Conservation (phyloP, 441 rosid genomes). For the Raphanus hybrid region DNA sequence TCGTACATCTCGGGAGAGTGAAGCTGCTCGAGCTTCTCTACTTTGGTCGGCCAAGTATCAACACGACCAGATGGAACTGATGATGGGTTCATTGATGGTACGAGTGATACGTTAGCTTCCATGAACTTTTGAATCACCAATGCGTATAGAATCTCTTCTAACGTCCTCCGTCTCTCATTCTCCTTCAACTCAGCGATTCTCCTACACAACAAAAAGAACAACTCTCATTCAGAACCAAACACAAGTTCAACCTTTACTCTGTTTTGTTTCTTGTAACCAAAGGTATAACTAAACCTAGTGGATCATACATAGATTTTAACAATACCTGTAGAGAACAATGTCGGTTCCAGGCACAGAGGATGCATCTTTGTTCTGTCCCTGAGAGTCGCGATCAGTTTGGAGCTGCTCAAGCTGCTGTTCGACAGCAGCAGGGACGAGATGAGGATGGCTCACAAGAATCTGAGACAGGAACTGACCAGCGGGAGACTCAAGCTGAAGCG, state of each 20-base stretch:
- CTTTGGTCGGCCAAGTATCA: too few relatives aligned
- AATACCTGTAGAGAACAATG: too few relatives aligned
- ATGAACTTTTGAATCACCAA: conserved; percentile 88
- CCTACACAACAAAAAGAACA: conserved; percentile 56
- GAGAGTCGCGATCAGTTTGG: too few relatives aligned
- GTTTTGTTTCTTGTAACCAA: not conserved
- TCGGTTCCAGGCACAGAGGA: too few relatives aligned
- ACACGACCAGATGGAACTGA: too few relatives aligned
- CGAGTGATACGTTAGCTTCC: conserved; percentile 44
- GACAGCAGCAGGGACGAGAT: conserved; percentile 47
- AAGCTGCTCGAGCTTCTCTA: conserved; percentile 64
- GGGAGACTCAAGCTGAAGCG: conserved; percentile 70
- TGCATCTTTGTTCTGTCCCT: too few relatives aligned
- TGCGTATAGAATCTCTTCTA: conserved; percentile 90
- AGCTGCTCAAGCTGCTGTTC: too few relatives aligned
- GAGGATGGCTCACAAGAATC: conserved; percentile 83
- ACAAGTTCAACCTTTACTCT: not conserved
- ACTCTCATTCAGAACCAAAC: too few relatives aligned
- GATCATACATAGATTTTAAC: too few relatives aligned
- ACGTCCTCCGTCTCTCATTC: conserved; percentile 70
- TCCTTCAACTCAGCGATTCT: conserved; percentile 95
- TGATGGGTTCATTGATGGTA: too few relatives aligned
- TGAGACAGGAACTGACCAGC: conserved; percentile 86
- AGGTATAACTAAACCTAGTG: not conserved
- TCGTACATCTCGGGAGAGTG: conserved; percentile 53